These are phyloP conservation scores for Ploettnerulaceae sp. DNA, from an alignment of 2,329 filamentous ascomycete genomes.

Conservation along the genomic window DNA sequence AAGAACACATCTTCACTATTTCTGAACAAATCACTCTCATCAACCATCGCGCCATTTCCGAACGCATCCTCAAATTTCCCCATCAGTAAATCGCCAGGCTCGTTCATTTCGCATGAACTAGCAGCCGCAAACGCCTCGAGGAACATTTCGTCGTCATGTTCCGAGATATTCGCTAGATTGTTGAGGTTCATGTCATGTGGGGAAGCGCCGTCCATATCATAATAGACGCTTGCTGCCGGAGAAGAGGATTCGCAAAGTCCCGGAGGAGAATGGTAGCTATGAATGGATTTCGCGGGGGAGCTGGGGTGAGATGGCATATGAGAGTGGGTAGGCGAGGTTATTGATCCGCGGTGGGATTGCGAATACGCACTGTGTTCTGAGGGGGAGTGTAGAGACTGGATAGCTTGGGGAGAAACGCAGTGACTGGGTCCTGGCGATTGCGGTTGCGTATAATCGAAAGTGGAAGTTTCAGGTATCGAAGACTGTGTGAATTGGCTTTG, in stretches of 20 bases:
- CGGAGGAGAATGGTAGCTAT: slow-evolving; percentile 52
- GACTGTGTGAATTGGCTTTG: slow-evolving; percentile 16
- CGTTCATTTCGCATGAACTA: slow-evolving; percentile 22
- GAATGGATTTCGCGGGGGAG: slow-evolving; percentile 46
- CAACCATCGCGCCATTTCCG: slow-evolving; percentile 1
- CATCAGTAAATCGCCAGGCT: slow-evolving; percentile 30
- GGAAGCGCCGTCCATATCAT: slow-evolving; percentile 27
- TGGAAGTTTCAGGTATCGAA: slow-evolving; percentile 36
- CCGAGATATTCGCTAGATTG: slow-evolving; percentile 24
- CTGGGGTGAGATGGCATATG: slow-evolving; percentile 37
- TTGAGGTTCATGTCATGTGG: slow-evolving; percentile 20
- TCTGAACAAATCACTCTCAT: slow-evolving; percentile 26
- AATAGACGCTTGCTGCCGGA: slow-evolving; percentile 36
- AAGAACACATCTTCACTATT: slow-evolving; percentile 33
- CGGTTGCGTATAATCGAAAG: slow-evolving; percentile 33
- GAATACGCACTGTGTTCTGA: slow-evolving; percentile 27
- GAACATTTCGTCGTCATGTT: slow-evolving; percentile 36
- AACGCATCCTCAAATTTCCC: slow-evolving; percentile 33
- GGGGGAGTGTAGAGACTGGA: slow-evolving; percentile 29
- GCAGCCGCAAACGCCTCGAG: slow-evolving; percentile 32
- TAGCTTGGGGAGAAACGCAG: slow-evolving; percentile 31
- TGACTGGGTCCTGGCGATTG: slow-evolving; percentile 24
- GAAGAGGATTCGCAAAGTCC: slow-evolving; percentile 58
- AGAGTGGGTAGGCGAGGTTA: slow-evolving; percentile 20
- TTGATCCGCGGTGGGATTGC: slow-evolving; percentile 21